These are phyloP conservation scores for Alloascoidea hylecoeti DNA, from an alignment of 805 yeast species.

Conservation along the genomic window DNA sequence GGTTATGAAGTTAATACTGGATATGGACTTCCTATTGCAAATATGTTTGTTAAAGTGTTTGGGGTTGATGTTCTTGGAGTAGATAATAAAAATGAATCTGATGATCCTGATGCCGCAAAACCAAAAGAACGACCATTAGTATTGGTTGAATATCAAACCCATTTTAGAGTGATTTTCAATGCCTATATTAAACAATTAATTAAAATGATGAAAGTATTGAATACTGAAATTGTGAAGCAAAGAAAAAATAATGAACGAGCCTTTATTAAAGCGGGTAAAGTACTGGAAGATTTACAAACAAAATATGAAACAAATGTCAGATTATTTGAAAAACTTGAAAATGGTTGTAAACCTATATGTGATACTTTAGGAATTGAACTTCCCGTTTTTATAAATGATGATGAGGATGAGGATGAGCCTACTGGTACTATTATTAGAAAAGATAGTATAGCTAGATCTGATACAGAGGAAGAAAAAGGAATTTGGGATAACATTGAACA, in stretches of 20 bases:
- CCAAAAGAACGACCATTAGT: conserved; percentile 5
- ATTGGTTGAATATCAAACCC: conserved; percentile 10
- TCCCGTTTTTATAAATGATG: conserved; percentile 20
- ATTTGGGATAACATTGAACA: conserved; percentile 58
- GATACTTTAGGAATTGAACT: conserved; percentile 23
- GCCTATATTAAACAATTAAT: conserved; percentile 36
- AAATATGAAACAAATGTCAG: conserved; percentile 11
- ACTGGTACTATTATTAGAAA: conserved; percentile 8
- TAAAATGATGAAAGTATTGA: conserved; percentile 19
- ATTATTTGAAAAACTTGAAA: conserved; percentile 29
- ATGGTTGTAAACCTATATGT: conserved; percentile 27
- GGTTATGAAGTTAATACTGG: conserved; percentile 18
- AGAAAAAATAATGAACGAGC: conserved; percentile 31
- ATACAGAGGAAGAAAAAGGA: conserved; percentile 7
- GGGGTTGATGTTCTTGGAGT: conserved; percentile 50
- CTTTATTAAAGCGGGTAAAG: conserved; percentile 54
- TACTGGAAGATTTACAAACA: conserved; percentile 24
- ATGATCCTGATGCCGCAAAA: background rate
- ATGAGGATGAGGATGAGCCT: conserved; percentile 12
- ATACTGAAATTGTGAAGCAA: conserved; percentile 20
- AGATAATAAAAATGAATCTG: conserved; percentile 29
- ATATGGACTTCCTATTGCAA: conserved; percentile 9
- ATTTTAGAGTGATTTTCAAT: conserved; percentile 21
- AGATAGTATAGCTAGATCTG: background rate
- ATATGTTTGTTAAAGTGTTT: conserved; percentile 36